Percentiles rank a stretch among this genome's conserved stretches.
Conservation (phyloP, 441 rosid species). For the Melastoma candidum region DNA sequence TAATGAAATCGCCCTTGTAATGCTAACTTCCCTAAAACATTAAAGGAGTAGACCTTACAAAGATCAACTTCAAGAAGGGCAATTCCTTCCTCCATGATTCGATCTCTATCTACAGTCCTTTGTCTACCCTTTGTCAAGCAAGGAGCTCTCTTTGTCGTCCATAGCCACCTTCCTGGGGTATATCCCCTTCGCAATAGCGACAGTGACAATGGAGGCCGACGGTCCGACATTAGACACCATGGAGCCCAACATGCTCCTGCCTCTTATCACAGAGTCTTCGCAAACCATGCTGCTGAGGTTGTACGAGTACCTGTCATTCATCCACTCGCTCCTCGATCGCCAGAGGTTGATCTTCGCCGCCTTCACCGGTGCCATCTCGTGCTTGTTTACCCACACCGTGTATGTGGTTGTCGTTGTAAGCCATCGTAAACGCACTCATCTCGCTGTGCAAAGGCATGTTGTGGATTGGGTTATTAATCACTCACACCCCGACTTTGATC, state of each 20-base stretch:
- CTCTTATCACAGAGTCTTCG: constrained; percentile 15
- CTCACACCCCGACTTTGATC: constrained; percentile 57
- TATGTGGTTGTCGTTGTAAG: constrained; percentile 3
- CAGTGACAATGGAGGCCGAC: constrained; percentile 86
- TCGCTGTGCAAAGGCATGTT: constrained; percentile 73
- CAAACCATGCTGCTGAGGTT: constrained; percentile 4
- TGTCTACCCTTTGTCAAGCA: constrained; percentile 41
- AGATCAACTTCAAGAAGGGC: constrained; percentile 7
- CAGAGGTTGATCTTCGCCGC: constrained; percentile 23
- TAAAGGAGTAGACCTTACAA: no score
- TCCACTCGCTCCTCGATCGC: constrained; percentile 54
- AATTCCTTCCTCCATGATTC: constrained; percentile 64
- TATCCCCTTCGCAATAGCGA: constrained; percentile 79
- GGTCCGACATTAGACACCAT: constrained; percentile 72
- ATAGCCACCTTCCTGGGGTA: constrained; percentile 20
- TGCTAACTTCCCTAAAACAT: no score
- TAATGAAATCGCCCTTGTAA: no score
- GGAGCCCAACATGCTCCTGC: constrained; percentile 52
- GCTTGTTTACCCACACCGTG: no score
- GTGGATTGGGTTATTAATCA: constrained; percentile 52
- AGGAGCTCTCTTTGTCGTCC: constrained; percentile 34
- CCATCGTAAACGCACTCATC: constrained; percentile 22
- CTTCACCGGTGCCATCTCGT: neutral
- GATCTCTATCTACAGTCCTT: constrained; percentile 49
- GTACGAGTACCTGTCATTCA: constrained; percentile 17